Conservation (phyloP, 169 alveolate genomes). For the Plasmodium adleri region DNA sequence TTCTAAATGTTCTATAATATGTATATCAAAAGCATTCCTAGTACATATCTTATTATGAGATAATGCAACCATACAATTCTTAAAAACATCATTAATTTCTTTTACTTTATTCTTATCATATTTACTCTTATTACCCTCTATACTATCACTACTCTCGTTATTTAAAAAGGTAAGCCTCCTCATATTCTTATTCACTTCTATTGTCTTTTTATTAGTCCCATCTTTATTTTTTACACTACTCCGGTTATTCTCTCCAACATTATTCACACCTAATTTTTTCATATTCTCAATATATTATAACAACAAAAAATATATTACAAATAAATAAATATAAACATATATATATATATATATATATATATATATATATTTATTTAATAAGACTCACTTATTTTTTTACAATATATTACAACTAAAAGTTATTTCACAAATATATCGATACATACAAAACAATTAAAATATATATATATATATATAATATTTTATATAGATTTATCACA, state of each 20-base stretch:
- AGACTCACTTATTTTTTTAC: too few species aligned
- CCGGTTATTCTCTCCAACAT: constrained; percentile 13
- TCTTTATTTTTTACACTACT: constrained; percentile 24
- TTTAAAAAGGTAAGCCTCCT: constrained; percentile 62
- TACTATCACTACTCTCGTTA: constrained; percentile 30
- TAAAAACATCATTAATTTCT: constrained; percentile 83
- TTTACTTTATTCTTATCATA: constrained; percentile 71
- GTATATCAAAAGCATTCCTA: constrained; percentile 89
- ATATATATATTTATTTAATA: background rate
- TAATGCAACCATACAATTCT: constrained; percentile 86
- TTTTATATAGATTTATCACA: too few species aligned
- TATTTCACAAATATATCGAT: too few species aligned
- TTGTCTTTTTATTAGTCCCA: constrained; percentile 42
- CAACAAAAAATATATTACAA: background rate
- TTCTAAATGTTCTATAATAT: constrained; percentile 88
- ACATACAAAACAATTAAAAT: too few species aligned
- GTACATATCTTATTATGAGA: constrained; percentile 88
- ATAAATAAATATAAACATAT: constrained; percentile 1
- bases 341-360: constrained; percentile 7
- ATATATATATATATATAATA: too few species aligned
- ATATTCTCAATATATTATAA: background rate
- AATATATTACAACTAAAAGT: too few species aligned
- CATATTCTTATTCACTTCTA: constrained; percentile 67
- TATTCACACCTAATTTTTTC: constrained; percentile 65
- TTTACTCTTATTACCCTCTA: constrained; percentile 4